A percentile compares a stretch with the other conserved stretches of the same genome.
Evolutionary conservation across 768 basidiomycete species (phyloP).

Genomic region (Imleria badia): DNA sequence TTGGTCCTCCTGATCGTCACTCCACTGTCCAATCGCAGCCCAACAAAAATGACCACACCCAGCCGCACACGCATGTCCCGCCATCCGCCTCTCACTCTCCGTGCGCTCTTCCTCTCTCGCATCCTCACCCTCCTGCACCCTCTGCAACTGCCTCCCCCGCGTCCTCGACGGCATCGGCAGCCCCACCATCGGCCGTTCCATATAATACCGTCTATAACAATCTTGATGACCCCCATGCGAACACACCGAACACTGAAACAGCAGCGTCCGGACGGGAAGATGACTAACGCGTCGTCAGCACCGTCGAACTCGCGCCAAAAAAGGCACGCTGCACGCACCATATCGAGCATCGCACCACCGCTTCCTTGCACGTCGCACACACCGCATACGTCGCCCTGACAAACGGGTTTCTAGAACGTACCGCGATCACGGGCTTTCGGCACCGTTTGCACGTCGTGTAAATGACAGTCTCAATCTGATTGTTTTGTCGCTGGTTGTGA

Average conservation of each 20-base stretch:
- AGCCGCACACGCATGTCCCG: constrained; percentile 69
- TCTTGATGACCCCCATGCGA: constrained; percentile 79
- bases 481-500: not conserved
- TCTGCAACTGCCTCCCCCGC: constrained; percentile 26
- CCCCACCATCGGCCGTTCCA: constrained; percentile 54
- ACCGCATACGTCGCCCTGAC: constrained; percentile 49
- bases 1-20: not conserved
- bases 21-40: constrained; percentile 39
- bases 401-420: constrained; percentile 31
- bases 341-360: constrained; percentile 60
- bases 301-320: too few relatives aligned
- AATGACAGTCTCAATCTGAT: constrained; percentile 67
- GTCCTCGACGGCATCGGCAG: constrained; percentile 23
- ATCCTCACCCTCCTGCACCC: constrained; percentile 15
- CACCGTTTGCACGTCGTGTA: constrained; percentile 71
- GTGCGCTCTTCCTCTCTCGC: constrained; percentile 13
- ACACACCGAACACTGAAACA: constrained; percentile 77
- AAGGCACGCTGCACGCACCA: constrained; percentile 55
- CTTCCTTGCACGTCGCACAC: constrained; percentile 55
- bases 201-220: constrained; percentile 72
- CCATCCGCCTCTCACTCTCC: constrained; percentile 9
- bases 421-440: constrained; percentile 53
- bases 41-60: constrained; percentile 86
- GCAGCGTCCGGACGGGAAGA: constrained; percentile 67
- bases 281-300: constrained; percentile 44